These are phyloP conservation scores for Candida jianshihensis DNA, from an alignment of 805 yeast species.

Conservation along the genomic window DNA sequence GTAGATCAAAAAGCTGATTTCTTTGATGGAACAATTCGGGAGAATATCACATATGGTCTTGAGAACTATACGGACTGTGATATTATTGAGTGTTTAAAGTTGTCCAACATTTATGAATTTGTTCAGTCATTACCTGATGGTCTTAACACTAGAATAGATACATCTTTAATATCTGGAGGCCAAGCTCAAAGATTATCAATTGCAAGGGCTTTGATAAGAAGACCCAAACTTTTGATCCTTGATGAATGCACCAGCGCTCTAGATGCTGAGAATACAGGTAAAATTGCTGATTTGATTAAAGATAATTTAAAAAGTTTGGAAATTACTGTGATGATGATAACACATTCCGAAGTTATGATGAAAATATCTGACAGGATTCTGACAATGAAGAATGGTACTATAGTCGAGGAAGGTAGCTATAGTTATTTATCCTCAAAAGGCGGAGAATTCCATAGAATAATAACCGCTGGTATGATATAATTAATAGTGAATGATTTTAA, in stretches of 20 bases:
- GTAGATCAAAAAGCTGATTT: slow-evolving; percentile 73
- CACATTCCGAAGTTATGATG: slow-evolving; percentile 71
- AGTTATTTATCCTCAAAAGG: slow-evolving; percentile 17
- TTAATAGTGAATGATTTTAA: background rate
- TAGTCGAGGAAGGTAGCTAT: slow-evolving; percentile 40
- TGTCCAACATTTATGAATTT: slow-evolving; percentile 48
- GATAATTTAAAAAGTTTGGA: slow-evolving; percentile 29
- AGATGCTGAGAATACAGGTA: slow-evolving; percentile 53
- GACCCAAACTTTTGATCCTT: slow-evolving; percentile 52
- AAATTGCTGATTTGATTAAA: slow-evolving; percentile 43
- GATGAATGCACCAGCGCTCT: slow-evolving; percentile 91
- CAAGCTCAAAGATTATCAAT: slow-evolving; percentile 82
- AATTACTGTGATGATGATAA: slow-evolving; percentile 52
- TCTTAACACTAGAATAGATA: slow-evolving; percentile 51
- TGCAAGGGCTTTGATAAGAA: slow-evolving; percentile 70
- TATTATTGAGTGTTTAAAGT: slow-evolving; percentile 32
- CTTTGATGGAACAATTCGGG: slow-evolving; percentile 66
- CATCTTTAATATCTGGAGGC: slow-evolving; percentile 70
- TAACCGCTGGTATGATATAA: slow-evolving; percentile 16
- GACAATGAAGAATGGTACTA: slow-evolving; percentile 40
- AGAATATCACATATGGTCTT: slow-evolving; percentile 63
- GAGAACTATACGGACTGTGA: slow-evolving; percentile 26
- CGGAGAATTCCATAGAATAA: slow-evolving; percentile 27
- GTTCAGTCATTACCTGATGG: slow-evolving; percentile 49
- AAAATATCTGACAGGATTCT: slow-evolving; percentile 44